A percentile compares a stretch with the other conserved stretches of the same genome.
These are phyloP conservation scores for Ceratocystis huliohia DNA, from an alignment of 2,329 filamentous ascomycete species.

Conservation along the genomic window DNA sequence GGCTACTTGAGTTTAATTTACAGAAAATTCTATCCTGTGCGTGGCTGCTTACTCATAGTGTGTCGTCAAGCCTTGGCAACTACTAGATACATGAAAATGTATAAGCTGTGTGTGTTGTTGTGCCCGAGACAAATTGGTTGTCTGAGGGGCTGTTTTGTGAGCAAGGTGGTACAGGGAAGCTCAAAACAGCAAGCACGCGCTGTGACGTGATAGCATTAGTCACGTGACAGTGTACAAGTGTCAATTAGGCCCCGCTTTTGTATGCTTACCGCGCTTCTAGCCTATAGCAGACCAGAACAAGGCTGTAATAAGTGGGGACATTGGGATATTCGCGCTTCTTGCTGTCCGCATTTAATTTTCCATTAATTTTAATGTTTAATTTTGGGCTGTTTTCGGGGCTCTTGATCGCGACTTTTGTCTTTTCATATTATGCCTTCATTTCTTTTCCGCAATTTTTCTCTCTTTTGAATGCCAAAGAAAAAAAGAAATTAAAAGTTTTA, in stretches of 20 bases:
- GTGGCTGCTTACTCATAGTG: neutral
- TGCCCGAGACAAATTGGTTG: too few relatives aligned
- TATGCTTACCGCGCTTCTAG: neutral
- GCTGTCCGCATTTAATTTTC: slow-evolving; percentile 14
- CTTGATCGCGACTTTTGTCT: neutral
- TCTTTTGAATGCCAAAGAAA: neutral
- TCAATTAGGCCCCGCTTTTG: neutral
- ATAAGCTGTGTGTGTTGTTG: too few relatives aligned
- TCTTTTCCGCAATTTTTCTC: slow-evolving; percentile 14
- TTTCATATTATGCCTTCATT: slow-evolving; percentile 9
- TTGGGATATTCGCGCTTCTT: neutral
- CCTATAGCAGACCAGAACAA: neutral
- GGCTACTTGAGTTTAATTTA: neutral
- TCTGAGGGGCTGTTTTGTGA: too few relatives aligned
- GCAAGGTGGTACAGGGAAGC: too few relatives aligned
- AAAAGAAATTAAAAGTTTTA: neutral
- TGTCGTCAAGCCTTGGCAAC: neutral
- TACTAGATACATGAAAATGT: neutral
- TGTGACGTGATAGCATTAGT: neutral
- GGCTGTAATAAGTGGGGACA: neutral
- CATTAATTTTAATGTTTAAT: slow-evolving; percentile 13
- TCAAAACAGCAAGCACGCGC: neutral
- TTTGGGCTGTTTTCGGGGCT: neutral
- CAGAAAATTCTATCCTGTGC: neutral
- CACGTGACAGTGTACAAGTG: neutral